Evolutionary conservation across 2,329 filamentous ascomycete genomes (phyloP), one percentile per base, ranked within the genome.

Genomic region (Penicillium janthinellum): DNA sequence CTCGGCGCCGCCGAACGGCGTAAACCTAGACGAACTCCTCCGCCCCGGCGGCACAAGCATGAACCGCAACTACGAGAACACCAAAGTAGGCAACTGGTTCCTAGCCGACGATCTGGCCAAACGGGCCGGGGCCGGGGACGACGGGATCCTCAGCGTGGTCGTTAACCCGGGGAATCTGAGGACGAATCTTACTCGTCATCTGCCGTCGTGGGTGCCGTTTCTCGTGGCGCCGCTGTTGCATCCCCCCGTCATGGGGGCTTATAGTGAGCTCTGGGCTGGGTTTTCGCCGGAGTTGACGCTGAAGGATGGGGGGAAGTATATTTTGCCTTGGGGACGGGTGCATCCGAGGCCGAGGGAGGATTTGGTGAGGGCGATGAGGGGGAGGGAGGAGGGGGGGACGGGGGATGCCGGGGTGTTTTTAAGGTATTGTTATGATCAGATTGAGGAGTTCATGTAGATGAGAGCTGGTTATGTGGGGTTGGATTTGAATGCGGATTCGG

Each of bases 381-480:
- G 17, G 8, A 53, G 45, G 28, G 55, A 45, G n/a, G 42, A 56
- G 5, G 55, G 58, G 5, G 58, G 58, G 1, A 61, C 58, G 8
- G 52, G 41, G 2, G 14, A 22, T 41, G 54, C 53, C 12, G 51
- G 22, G 2, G 34, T 11, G 2, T 68, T 79, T n/a, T 17, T 64
- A 0, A 17, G 53, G 15, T 62, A 62, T 38, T 63, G 61, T 11
- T 22, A 56, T 12, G 49, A 54, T 17, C 49, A 58, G 37, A 56
- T 57, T 28, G 31, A 12, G 20, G 28, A 20, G 31, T 37, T 35
- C 10, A 37, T 20, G 31, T 50, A 50, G 34, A 31, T 6, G 25
- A 6, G 28, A 31, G 28, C 28, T 7, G 25, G 25, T 25, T 25
- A 25, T 25, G 28, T 31, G 20, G 28, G 28, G 28, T 31, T 31